Evolutionary conservation across 164 flowering plant genomes (phyloP), one percentile per base, ranked within the genome.

Genomic region (Berberis thunbergii): DNA sequence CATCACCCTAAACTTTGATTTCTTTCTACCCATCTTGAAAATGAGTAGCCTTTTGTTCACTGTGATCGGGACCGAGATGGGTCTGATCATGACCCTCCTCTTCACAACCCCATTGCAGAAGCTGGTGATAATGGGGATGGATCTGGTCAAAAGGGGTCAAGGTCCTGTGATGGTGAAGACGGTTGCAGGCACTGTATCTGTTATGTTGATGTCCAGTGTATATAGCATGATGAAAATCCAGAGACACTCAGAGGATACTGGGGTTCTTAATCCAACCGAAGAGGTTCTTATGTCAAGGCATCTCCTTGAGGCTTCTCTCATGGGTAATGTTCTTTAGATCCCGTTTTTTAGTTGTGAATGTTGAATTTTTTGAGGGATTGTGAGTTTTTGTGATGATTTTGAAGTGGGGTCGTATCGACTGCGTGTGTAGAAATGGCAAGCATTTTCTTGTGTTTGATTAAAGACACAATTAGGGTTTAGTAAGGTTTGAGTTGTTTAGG

Each of bases 81-180:
- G 62, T 8, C 12, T 86, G 74, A 78, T 87, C 55, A 1, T 87
- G 70, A 52, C 76, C 10, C 60, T 94, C 1, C 45, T 83, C 54
- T 83, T 85, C 77, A 87, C 82, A 73, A 89, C 86, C 45, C 99
- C 99, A 1, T 50, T 89, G 45, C 82, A 93, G 72, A 89, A 87
- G 73, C 73, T 89, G 13, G 83, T 79, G 60, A 81, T 89, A 53
- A 58, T 85, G 79, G 81, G 84, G 6, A 64, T 89, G 73, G 97
- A 94, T 77, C 83, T 84, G 59, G 67, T 85, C 65, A 94, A 94
- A 75, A 81, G 89, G 4, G 97, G 91, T 5, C 74, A 83, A 5
- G 97, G 92, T 0, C 97, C 97, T 0, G 48, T 86, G 3, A 59
- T 94, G 63, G 84, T 86, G 49, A 91, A 85, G 75, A 89, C 97